phyloP scores from a whole-genome alignment of 2,329 filamentous ascomycete species.

The Arthrobotrys iridis region DNA sequence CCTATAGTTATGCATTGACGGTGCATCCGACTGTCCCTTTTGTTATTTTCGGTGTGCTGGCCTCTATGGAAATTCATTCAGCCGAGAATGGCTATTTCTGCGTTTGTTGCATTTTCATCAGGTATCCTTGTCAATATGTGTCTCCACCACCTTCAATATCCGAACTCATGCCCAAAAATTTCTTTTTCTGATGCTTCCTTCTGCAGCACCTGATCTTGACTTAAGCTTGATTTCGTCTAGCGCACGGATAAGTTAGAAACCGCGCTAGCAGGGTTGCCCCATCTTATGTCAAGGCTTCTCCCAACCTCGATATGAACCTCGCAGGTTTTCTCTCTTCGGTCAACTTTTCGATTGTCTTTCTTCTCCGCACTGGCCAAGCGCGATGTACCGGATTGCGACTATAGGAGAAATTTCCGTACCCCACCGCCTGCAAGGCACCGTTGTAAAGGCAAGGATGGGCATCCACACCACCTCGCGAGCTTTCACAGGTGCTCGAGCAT shows the following conservation, averaged over 20 bases:
- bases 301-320: not conserved
- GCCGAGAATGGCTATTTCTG: conserved; percentile 53
- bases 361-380: conserved; percentile 49
- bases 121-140: conserved; percentile 25
- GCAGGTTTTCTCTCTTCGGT: conserved; percentile 23
- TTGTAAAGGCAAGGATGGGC: conserved; percentile 43
- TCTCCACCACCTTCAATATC: conserved; percentile 41
- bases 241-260: conserved; percentile 48
- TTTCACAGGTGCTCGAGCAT: conserved; percentile 34
- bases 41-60: conserved; percentile 47
- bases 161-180: conserved; percentile 21
- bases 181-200: conserved; percentile 12
- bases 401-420: conserved; percentile 53
- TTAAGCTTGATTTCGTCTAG: conserved; percentile 40
- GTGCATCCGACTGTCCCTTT: conserved; percentile 30
- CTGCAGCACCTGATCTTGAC: conserved; percentile 35
- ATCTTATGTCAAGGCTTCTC: conserved; percentile 4
- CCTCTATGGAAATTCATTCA: conserved; percentile 33
- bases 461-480: conserved; percentile 31
- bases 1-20: conserved; percentile 24
- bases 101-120: conserved; percentile 45
- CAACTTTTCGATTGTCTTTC: conserved; percentile 23
- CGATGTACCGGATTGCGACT: conserved; percentile 48
- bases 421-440: conserved; percentile 52
- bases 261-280: conserved; percentile 32